Evolutionary conservation across 768 basidiomycete genomes (phyloP), one percentile per base, ranked within the genome.

Genomic region (Amanita polypyramis): DNA sequence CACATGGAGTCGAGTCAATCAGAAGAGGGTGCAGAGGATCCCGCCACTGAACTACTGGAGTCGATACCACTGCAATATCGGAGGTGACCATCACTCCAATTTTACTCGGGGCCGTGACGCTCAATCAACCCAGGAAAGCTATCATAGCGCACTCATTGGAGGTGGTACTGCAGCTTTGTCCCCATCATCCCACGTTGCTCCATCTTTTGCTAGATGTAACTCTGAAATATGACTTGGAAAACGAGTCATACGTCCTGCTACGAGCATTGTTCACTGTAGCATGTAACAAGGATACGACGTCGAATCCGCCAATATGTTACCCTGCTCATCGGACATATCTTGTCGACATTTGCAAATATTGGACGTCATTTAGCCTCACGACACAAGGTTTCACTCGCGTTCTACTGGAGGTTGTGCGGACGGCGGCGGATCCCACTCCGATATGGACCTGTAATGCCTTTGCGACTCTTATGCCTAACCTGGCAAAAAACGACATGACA

Each of bases 111-210:
- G 0, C 46, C 50, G 43, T 19, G 3, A 36, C n/a, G 3, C 4
- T 52, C 2, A 36, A 14, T 9, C 25, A 5, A 17, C 33, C 32
- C 23, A 81, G 79, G 40, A 72, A 64, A 56, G 64, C 74, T 15
- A 54, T 81, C 15, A 55, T 75, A 3, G 69, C 77, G 0, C 77
- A 82, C 56, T 74, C 78, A 7, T 58, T 80, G 5, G 66, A 65
- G 19, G 57, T 79, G 23, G 65, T 77, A 11, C 57, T 80, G 34
- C 61, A 62, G 19, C 60, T 62, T 3, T 77, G 72, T 49, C 63
- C 70, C 4, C 68, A 63, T 41, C 66, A 77, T 51, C 70, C 72
- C 25, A 74, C 75, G 5, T 66, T 82, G 10, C 56, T 77, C 23
- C 66, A 60, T 40, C 58, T 65, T 29, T 66, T 82, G 1, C 66